Conservation (phyloP, 1,284 basidiomycete species). For the Melampsora larici-populina region DNA sequence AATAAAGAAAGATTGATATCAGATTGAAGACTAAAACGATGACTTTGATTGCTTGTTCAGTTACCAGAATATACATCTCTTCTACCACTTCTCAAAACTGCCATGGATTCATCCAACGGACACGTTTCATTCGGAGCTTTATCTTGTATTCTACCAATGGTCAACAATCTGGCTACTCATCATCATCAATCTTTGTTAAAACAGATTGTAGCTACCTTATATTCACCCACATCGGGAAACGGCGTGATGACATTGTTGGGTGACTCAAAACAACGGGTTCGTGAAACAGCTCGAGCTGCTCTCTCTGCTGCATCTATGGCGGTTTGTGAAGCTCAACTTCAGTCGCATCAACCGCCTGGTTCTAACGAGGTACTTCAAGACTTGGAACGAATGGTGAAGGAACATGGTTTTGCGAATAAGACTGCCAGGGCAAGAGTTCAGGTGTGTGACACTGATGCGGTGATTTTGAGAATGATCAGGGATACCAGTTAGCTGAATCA, state of each 20-base stretch:
- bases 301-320: conserved; percentile 68
- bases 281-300: conserved; percentile 71
- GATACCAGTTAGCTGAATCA: conserved; percentile 15
- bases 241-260: conserved; percentile 66
- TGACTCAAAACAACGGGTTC: conserved; percentile 68
- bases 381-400: conserved; percentile 70
- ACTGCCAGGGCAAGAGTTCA: conserved; percentile 66
- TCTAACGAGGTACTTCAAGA: conserved; percentile 63
- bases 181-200: conserved; percentile 63
- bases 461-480: conserved; percentile 13
- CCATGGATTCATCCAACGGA: conserved; percentile 73
- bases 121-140: conserved; percentile 59
- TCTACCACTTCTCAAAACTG: conserved; percentile 67
- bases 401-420: conserved; percentile 73
- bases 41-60: conserved; percentile 54
- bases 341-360: conserved; percentile 53
- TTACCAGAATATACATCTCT: conserved; percentile 67
- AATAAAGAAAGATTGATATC: background rate
- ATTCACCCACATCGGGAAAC: conserved; percentile 53
- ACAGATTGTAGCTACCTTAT: conserved; percentile 58
- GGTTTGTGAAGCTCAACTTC: conserved; percentile 63
- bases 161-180: conserved; percentile 59
- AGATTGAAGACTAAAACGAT: background rate
- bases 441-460: conserved; percentile 56
- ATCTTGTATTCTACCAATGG: conserved; percentile 49